phyloP scores from a whole-genome alignment of 1,284 basidiomycete genomes.

The Hemileia vastatrix region DNA sequence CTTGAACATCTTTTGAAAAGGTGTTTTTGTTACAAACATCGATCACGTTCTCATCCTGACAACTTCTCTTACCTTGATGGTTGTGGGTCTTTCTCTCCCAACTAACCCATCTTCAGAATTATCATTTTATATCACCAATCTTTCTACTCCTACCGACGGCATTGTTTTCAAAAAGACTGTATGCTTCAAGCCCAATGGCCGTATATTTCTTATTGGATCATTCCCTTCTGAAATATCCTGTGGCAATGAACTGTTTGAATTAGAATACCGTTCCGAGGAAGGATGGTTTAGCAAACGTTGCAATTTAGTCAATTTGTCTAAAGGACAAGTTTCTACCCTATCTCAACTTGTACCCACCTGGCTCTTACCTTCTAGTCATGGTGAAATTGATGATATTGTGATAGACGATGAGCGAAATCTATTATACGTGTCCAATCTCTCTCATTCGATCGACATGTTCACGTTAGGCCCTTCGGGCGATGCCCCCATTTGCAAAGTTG shows the following conservation, averaged over 20 bases:
- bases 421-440: slow-evolving; percentile 63
- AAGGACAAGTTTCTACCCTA: slow-evolving; percentile 45
- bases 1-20: slow-evolving; percentile 33
- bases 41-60: slow-evolving; percentile 80
- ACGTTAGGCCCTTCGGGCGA: slow-evolving; percentile 5
- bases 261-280: slow-evolving; percentile 82
- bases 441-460: slow-evolving; percentile 58
- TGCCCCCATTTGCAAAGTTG: slow-evolving; percentile 20
- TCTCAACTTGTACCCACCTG: slow-evolving; percentile 41
- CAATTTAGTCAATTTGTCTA: slow-evolving; percentile 61
- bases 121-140: slow-evolving; percentile 81
- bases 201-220: slow-evolving; percentile 64
- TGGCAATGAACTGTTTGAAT: slow-evolving; percentile 82
- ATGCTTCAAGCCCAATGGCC: slow-evolving; percentile 62
- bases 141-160: slow-evolving; percentile 62
- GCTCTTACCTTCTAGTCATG: slow-evolving; percentile 43
- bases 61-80: slow-evolving; percentile 67
- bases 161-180: slow-evolving; percentile 67
- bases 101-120: slow-evolving; percentile 54
- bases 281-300: slow-evolving; percentile 77
- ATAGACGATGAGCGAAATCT: slow-evolving; percentile 58
- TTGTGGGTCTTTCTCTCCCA: slow-evolving; percentile 67
- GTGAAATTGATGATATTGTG: slow-evolving; percentile 60
- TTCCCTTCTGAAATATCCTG: slow-evolving; percentile 8
- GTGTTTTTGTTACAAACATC: slow-evolving; percentile 88